Conservation (phyloP, 257 asterid genomes). For the Rhazya stricta region DNA sequence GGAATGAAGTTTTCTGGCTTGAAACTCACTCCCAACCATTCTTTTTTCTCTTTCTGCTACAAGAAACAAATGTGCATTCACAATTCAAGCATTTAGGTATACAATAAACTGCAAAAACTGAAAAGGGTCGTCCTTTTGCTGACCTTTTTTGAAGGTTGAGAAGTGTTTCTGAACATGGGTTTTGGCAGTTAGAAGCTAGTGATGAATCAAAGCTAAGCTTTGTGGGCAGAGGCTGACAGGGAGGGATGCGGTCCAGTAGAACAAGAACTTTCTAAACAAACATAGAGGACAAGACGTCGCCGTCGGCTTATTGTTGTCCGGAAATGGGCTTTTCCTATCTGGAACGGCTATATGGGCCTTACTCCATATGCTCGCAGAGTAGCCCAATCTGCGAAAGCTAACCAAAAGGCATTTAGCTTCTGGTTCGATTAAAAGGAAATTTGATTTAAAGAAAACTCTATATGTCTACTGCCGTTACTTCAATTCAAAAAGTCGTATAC, state of each 20-base stretch:
- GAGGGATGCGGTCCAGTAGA: neutral
- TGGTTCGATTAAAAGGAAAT: too few species aligned
- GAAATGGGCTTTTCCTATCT: too few species aligned
- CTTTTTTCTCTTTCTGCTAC: constrained; percentile 52
- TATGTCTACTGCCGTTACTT: too few species aligned
- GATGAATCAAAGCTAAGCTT: neutral
- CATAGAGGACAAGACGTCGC: neutral
- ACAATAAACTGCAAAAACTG: neutral
- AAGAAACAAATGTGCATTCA: constrained; percentile 5
- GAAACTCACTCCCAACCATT: constrained; percentile 78
- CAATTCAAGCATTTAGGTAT: neutral
- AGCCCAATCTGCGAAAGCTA: neutral
- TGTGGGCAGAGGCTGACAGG: neutral
- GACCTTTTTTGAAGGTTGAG: constrained; percentile 58
- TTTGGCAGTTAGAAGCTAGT: neutral
- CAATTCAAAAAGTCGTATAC: too few species aligned
- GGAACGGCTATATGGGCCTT: neutral
- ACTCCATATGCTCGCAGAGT: neutral
- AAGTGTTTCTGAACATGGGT: constrained; percentile 32
- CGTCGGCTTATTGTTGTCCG: neutral
- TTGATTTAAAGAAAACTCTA: too few species aligned
- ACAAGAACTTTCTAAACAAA: neutral
- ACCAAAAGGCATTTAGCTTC: too few species aligned
- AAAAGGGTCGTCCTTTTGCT: neutral
- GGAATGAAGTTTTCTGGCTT: constrained; percentile 89